Evolutionary conservation across 2,329 filamentous ascomycete species (phyloP).

Genomic region (Paramyrothecium roridum): DNA sequence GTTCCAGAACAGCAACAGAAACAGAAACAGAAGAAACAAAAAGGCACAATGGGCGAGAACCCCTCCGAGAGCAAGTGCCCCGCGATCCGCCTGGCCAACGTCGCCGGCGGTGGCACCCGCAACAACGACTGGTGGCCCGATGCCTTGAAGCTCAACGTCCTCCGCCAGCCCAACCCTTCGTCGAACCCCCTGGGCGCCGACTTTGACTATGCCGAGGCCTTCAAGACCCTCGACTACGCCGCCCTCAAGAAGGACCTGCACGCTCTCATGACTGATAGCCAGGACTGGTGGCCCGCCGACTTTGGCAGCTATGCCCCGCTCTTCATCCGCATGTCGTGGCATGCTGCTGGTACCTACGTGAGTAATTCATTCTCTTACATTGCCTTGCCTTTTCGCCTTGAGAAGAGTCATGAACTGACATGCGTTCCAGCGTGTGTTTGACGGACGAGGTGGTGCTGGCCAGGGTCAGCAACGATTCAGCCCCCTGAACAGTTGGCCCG

Average conservation of each 20-base stretch:
- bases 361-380: no score
- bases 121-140: conserved; percentile 76
- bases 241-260: conserved; percentile 71
- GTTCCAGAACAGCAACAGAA: not conserved
- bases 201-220: conserved; percentile 71
- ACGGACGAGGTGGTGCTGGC: conserved; percentile 73
- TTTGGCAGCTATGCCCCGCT: conserved; percentile 79
- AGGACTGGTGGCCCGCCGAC: conserved; percentile 80
- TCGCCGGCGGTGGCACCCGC: conserved; percentile 60
- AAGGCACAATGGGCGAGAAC: not conserved
- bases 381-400: no score
- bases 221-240: conserved; percentile 58
- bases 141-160: conserved; percentile 63
- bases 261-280: conserved; percentile 74
- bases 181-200: conserved; percentile 63
- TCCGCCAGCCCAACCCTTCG: conserved; percentile 65
- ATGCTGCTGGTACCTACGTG: conserved; percentile 74
- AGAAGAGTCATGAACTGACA: no score
- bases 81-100: not conserved
- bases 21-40: not conserved
- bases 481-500: conserved; percentile 77
- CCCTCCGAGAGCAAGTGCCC: not conserved
- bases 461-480: conserved; percentile 74
- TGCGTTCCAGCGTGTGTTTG: conserved; percentile 57
- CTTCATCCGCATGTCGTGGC: conserved; percentile 80